Evolutionary conservation across 208 protist species (phyloP), one percentile per base, ranked within the genome.

Genomic region (Sergeia podlipaevii): DNA sequence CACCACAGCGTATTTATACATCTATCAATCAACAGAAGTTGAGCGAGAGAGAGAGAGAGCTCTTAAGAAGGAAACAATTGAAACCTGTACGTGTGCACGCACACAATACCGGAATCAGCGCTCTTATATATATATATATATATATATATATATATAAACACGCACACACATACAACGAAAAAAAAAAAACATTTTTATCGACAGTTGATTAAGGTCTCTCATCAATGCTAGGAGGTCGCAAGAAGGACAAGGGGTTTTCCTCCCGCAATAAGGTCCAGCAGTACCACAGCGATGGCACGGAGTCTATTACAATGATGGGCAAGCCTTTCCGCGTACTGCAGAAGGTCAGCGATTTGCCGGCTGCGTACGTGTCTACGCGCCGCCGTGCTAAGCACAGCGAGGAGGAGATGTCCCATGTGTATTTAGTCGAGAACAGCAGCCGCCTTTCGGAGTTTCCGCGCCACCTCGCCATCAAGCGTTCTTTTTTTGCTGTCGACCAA

Each of bases 261-360:
- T 80, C 74, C 37, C 70, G 77, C 18, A 79, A 85, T 49, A 93
- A 93, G 72, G 65, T 91, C 20, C 75, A 88, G 80, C 78, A 82
- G 50, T 85, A 89, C 53, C 75, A 93, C 53, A 67, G 68, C 2
- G 82, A 90, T 65, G 86, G 86, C 45, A 73, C 60, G 23, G 77
- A 90, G 53, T 77, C 76, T 2, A 90, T 93, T 58, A 74, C 84
- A 29, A 58, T 90, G 26, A 89, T 89, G 80, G 86, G 86, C n/a
- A 74, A 75, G 41, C 74, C 79, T 2, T 93, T 91, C 56, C 81
- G 74, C 46, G 81, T 93, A 33, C 51, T 91, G 24, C 67, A 87
- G 47, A 84, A 83, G 60, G 64, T 92, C 36, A 56, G 67, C 38
- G 73, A 85, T 34, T 53, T 71, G 32, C 46, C 74, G 17, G 50